phyloP scores from a whole-genome alignment of 2,329 filamentous ascomycete species.

The Trichoderma endophyticum region DNA sequence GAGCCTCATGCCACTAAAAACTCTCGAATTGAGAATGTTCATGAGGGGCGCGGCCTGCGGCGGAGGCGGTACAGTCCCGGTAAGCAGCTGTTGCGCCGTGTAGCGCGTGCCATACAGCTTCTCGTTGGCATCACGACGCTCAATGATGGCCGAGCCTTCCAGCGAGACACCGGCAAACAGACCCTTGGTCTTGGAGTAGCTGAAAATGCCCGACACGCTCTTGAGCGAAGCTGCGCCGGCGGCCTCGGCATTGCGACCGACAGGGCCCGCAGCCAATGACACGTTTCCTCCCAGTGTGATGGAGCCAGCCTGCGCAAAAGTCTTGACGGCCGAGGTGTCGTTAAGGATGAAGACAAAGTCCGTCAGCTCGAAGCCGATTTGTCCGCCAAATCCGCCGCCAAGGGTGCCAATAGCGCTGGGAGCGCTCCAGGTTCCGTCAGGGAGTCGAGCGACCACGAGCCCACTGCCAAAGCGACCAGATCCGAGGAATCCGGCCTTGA shows the following conservation, averaged over 20 bases:
- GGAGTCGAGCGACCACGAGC: slow-evolving; percentile 74
- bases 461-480: slow-evolving; percentile 79
- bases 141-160: slow-evolving; percentile 89
- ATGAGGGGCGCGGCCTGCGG: slow-evolving; percentile 81
- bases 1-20: slow-evolving; percentile 67
- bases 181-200: slow-evolving; percentile 97
- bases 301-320: slow-evolving; percentile 88
- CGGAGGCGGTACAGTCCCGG: slow-evolving; percentile 73
- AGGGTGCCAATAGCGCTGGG: slow-evolving; percentile 78
- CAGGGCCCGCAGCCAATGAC: slow-evolving; percentile 87
- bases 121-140: slow-evolving; percentile 94
- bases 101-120: slow-evolving; percentile 85
- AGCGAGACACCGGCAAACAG: slow-evolving; percentile 93
- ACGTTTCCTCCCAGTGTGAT: slow-evolving; percentile 95
- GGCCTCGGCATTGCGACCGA: slow-evolving; percentile 93
- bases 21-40: slow-evolving; percentile 76
- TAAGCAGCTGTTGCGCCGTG: slow-evolving; percentile 78
- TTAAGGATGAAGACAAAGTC: slow-evolving; percentile 99
- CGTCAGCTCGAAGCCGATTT: slow-evolving; percentile 83
- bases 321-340: slow-evolving; percentile 81
- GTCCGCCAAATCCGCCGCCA: slow-evolving; percentile 78
- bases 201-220: slow-evolving; percentile 88
- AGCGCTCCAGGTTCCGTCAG: slow-evolving; percentile 76
- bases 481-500: slow-evolving; percentile 83
- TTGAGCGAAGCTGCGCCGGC: slow-evolving; percentile 89